Conservation (phyloP, 2,329 filamentous ascomycete species). For the Eurotiales sp. region DNA sequence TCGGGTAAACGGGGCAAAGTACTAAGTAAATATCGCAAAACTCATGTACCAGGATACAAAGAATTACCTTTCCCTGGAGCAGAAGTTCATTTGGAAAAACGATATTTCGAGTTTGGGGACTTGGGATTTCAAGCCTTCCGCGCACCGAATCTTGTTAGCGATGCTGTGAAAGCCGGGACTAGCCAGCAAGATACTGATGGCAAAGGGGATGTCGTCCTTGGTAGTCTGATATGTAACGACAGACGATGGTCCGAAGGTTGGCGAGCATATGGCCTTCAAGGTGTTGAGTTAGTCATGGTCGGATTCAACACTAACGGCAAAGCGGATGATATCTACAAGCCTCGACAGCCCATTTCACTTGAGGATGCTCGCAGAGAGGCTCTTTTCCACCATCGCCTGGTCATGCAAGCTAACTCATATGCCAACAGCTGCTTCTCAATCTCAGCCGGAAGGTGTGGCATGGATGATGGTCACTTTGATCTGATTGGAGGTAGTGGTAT, state of each 20-base stretch:
- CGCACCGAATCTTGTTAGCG: neutral
- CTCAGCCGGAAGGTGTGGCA: constrained; percentile 47
- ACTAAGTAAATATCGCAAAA: neutral
- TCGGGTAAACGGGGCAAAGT: neutral
- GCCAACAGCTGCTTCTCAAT: constrained; percentile 52
- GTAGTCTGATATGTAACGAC: constrained; percentile 57
- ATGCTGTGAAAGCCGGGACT: neutral
- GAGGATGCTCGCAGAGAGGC: constrained; percentile 34
- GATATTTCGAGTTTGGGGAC: neutral
- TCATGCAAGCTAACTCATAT: constrained; percentile 52
- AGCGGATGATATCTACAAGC: neutral
- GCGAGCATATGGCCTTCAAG: constrained; percentile 51
- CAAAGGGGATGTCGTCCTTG: constrained; percentile 42
- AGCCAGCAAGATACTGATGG: neutral
- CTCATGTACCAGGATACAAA: neutral
- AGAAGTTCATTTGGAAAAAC: neutral
- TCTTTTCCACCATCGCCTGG: constrained; percentile 49
- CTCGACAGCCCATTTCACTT: neutral
- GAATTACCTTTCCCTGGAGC: neutral
- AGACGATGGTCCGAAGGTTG: constrained; percentile 53
- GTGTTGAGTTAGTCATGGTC: constrained; percentile 38
- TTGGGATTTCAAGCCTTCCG: neutral
- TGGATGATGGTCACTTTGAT: constrained; percentile 38
- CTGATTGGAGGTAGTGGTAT: neutral
- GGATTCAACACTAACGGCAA: neutral